Base-by-base conservation (phyloP, 805 yeast species). In the Saccharomycopsis fermentans region DNA sequence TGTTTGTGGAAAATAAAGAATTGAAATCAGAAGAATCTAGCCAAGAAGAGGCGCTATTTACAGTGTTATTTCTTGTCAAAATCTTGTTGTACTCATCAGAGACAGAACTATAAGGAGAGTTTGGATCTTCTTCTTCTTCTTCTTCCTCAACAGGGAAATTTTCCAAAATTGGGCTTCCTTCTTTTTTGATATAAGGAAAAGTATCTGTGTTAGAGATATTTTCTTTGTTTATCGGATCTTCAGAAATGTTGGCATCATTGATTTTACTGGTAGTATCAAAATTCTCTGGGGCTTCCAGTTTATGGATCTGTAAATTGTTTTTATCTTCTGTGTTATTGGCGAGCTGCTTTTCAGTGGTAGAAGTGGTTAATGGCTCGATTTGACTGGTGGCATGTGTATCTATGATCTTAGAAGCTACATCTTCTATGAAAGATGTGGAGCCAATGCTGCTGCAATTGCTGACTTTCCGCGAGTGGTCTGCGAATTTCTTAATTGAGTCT, bases 401-500 rank as follows among this genome's bases (percentile, higher is more conserved):
- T 9, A 43, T 43, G n/a, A 43, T 43, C 6, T 43, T 43, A n/a
- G 50, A 24, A 4, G 50, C 50, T 3, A 26, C 26, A 16, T 43
- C 26, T 21, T 43, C 50, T 14, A 43, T 43, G n/a, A 21, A 43
- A 19, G 50, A 43, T 9, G 50, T 24, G n/a, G 50, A 43, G 21
- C 17, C 36, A 32, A 32, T 27, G 29, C 52, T 56, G 26, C 51
- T 54, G 36, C 47, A 32, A 35, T 37, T 51, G 27, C 32, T 32
- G 36, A 26, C 21, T 16, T 48, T 54, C 12, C 17, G 29, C n/a
- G 57, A 47, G 63, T 74, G 77, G 24, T 69, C 68, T 6, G 74
- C 73, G 66, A 75, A 76, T 48, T 68, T 65, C 54, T 64, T 65
- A 3, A 55, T 51, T 9, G 74, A 61, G 16, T 47, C 51, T 3